Evolutionary conservation across 805 yeast species (phyloP), one percentile per base, ranked within the genome.

Genomic region (Metschnikowia matae): DNA sequence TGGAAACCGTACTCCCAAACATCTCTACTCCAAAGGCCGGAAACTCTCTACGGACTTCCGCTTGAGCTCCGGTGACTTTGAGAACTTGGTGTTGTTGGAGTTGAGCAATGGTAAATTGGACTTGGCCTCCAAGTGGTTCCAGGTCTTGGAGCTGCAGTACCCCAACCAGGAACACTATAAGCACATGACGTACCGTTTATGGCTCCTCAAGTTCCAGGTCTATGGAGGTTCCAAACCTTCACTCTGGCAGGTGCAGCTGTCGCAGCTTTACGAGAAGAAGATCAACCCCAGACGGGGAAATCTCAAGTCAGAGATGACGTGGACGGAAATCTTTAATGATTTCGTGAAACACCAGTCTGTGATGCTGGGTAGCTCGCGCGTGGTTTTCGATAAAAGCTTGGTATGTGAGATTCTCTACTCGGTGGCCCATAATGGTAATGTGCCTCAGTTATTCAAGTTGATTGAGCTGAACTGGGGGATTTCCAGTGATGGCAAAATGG

Each of bases 61-160:
- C 18, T 17, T 51, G 32, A 42, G 35, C 36, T 33, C 41, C 2
- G 48, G 50, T 3, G 78, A 74, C 57, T 71, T 63, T 53, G 77
- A 73, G 52, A 73, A 70, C 56, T 59, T 74, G 52, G 65, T 73
- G 17, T 18, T 46, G 40, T 57, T 73, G 47, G 78, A 73, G 54
- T 56, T 66, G 46, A 53, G 58, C 48, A 72, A 69, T 57, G 53
- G 51, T n/a, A 73, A 71, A 50, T 52, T 67, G 36, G 78, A 73
- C 57, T 63, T 73, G 55, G 77, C 74, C 3, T 60, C 69, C 3
- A 62, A 61, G 46, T 73, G 77, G 77, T 69, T 71, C 50, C 63
- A 59, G 44, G 57, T 63, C 43, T 65, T 72, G 51, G 69, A 70
- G 46, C 33, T 48, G 17, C 62, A 65, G 49, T 65, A 41, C 48